phyloP scores from a whole-genome alignment of 2,329 filamentous ascomycete species.

The Xylaria arbuscula region DNA sequence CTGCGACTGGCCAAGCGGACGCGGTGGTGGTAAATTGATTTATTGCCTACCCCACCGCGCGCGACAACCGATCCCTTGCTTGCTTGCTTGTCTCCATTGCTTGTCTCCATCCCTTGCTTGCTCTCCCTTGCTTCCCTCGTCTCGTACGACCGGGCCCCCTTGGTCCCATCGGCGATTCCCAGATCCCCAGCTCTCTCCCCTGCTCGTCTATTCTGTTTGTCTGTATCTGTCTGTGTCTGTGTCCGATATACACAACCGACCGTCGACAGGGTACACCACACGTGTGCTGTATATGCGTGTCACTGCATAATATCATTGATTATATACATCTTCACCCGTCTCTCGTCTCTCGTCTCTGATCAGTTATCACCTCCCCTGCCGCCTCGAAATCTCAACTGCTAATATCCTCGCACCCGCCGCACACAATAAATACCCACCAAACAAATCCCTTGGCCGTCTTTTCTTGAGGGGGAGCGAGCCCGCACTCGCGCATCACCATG shows the following conservation, averaged over 20 bases:
- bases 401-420: not conserved
- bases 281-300: constrained; percentile 4
- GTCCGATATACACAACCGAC: not conserved
- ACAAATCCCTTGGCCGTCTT: constrained; percentile 7
- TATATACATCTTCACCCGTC: constrained; percentile 1
- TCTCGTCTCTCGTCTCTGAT: not conserved
- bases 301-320: constrained; percentile 8
- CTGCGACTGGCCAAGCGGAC: constrained; percentile 15
- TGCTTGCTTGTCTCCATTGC: not conserved
- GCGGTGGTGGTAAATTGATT: constrained; percentile 6
- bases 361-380: not conserved
- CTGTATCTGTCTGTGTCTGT: not conserved
- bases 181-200: constrained; percentile 28
- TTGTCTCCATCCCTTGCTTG: constrained; percentile 10
- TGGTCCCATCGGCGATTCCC: constrained; percentile 18
- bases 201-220: constrained; percentile 10
- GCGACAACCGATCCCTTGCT: constrained; percentile 16
- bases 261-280: not conserved
- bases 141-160: constrained; percentile 6
- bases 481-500: constrained; percentile 35
- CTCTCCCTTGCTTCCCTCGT: not conserved
- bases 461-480: constrained; percentile 32
- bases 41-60: constrained; percentile 23
- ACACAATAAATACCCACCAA: not conserved
- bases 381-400: not conserved